Percentiles rank a stretch among this genome's conserved stretches.
Conservation (phyloP, 495 filamentous ascomycete species). For the Aspergillus steynii region DNA sequence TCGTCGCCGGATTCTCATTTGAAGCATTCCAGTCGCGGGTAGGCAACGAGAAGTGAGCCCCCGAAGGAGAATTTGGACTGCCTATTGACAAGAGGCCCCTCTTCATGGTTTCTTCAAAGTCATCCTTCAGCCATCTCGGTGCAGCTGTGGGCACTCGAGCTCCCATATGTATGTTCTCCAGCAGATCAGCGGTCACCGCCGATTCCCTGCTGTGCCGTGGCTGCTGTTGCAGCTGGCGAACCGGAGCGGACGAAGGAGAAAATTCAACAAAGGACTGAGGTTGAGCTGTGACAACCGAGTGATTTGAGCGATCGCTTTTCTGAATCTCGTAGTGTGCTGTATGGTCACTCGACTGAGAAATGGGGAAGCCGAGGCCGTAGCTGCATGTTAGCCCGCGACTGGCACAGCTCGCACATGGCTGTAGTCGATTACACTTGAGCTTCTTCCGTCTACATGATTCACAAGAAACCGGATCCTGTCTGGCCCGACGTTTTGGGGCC, state of each 20-base stretch:
- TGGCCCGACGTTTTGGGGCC: conserved; percentile 23
- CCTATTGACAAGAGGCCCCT: not conserved
- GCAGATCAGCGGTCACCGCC: conserved; percentile 31
- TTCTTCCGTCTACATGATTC: conserved; percentile 46
- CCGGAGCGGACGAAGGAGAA: not conserved
- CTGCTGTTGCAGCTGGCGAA: not conserved
- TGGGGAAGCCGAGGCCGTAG: conserved; percentile 16
- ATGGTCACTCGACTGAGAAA: not conserved
- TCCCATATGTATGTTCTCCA: conserved; percentile 44
- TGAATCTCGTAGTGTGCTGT: not conserved
- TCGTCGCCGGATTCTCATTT: conserved; percentile 22
- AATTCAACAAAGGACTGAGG: not conserved
- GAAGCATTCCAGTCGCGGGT: conserved; percentile 9
- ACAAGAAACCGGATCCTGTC: conserved; percentile 54
- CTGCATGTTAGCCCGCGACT: conserved; percentile 37
- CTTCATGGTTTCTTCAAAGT: conserved; percentile 6
- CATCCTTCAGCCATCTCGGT: conserved; percentile 26
- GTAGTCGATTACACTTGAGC: conserved; percentile 43
- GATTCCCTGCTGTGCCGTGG: conserved; percentile 21
- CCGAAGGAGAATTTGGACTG: not conserved
- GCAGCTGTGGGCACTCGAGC: conserved; percentile 33
- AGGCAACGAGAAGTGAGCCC: not conserved
- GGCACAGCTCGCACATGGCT: conserved; percentile 48
- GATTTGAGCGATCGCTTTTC: not conserved
- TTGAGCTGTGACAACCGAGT: not conserved